phyloP scores from a whole-genome alignment of 1,139 yeast genomes.

The Meyerozyma smithsonii region DNA sequence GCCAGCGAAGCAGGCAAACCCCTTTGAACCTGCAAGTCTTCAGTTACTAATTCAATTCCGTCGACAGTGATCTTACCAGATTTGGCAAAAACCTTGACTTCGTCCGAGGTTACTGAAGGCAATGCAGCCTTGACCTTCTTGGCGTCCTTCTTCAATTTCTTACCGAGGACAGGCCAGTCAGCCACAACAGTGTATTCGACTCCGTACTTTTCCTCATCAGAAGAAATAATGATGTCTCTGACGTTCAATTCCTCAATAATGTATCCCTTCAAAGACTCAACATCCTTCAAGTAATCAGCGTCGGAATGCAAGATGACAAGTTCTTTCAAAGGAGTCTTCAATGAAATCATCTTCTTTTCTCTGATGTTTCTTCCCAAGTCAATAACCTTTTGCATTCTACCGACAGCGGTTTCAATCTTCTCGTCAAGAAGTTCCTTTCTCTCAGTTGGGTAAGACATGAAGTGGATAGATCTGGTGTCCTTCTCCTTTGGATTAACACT shows the following conservation, averaged over 20 bases:
- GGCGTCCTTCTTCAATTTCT: constrained; percentile 91
- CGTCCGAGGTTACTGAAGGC: constrained; percentile 73
- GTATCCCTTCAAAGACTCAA: constrained; percentile 72
- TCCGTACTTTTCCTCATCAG: constrained; percentile 87
- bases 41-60: constrained; percentile 80
- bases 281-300: constrained; percentile 65
- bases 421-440: constrained; percentile 78
- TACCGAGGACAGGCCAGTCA: constrained; percentile 98
- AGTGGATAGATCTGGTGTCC: constrained; percentile 85
- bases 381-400: constrained; percentile 95
- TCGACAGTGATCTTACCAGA: constrained; percentile 79
- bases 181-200: constrained; percentile 94
- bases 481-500: constrained; percentile 35
- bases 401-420: constrained; percentile 75
- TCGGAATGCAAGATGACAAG: constrained; percentile 85
- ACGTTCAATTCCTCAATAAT: constrained; percentile 89
- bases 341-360: constrained; percentile 88
- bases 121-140: constrained; percentile 92
- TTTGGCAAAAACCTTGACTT: constrained; percentile 71
- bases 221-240: constrained; percentile 79
- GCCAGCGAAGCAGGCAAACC: constrained; percentile 65
- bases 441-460: constrained; percentile 83
- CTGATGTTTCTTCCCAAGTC: constrained; percentile 95
- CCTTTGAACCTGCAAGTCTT: constrained; percentile 86
- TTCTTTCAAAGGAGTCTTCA: constrained; percentile 91